These are phyloP conservation scores for Asterophora parasitica DNA, from an alignment of 768 basidiomycete genomes.

Conservation along the genomic window DNA sequence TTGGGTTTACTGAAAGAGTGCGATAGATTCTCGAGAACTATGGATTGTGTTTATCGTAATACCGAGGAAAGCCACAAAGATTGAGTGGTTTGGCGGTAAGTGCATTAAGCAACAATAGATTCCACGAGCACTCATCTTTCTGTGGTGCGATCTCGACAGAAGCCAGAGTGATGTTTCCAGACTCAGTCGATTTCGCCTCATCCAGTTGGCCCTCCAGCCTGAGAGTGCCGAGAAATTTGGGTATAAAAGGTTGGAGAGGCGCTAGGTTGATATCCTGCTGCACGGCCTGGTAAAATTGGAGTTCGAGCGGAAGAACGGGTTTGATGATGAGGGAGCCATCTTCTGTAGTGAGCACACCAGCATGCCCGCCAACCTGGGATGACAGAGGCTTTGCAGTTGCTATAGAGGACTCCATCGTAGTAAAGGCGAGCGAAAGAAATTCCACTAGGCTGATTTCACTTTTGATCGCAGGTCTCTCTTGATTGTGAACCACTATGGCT, in stretches of 20 bases:
- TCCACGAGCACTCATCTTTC: conserved; percentile 18
- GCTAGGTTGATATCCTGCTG: conserved; percentile 35
- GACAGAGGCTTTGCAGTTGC: conserved; percentile 12
- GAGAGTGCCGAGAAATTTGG: conserved; percentile 77
- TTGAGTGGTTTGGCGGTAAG: background rate
- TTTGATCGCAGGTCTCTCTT: background rate
- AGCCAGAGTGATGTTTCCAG: conserved; percentile 14
- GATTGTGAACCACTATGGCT: conserved; percentile 10
- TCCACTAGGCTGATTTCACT: too few relatives aligned
- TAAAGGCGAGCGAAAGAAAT: too few relatives aligned
- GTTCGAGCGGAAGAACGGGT: conserved; percentile 58
- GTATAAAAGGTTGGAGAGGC: conserved; percentile 54
- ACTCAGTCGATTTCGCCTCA: conserved; percentile 20
- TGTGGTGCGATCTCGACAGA: conserved; percentile 9
- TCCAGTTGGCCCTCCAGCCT: conserved; percentile 61
- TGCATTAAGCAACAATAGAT: background rate
- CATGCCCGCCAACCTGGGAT: conserved; percentile 74
- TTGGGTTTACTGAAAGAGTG: conserved; percentile 74
- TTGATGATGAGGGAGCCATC: conserved; percentile 83
- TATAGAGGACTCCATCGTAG: conserved; percentile 6
- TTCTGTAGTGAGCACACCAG: conserved; percentile 63
- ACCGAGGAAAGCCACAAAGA: background rate
- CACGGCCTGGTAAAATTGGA: conserved; percentile 64
- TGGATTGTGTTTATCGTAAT: conserved; percentile 42
- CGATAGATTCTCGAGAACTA: conserved; percentile 84